Evolutionary conservation across 2,329 filamentous ascomycete species (phyloP).

Genomic region (Botrytis fragariae): DNA sequence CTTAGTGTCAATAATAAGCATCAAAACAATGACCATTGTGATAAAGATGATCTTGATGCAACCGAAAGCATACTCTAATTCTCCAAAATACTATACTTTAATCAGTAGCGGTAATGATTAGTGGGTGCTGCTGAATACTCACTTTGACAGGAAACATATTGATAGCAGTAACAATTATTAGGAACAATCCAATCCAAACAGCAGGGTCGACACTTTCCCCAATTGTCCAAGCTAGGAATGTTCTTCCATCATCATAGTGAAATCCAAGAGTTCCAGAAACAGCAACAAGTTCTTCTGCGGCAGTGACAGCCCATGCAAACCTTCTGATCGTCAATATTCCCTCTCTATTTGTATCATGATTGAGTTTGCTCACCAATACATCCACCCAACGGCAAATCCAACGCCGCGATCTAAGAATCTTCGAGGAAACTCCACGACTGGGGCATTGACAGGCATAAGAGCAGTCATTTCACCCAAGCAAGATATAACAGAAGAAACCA

Average conservation of each 20-base stretch:
- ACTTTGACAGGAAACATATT: constrained; percentile 43
- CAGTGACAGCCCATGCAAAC: constrained; percentile 42
- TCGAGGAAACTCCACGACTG: constrained; percentile 42
- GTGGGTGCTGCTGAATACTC: constrained; percentile 4
- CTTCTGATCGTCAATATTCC: constrained; percentile 28
- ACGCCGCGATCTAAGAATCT: constrained; percentile 41
- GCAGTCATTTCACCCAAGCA: constrained; percentile 44
- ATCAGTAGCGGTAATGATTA: background rate
- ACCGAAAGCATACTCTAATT: constrained; percentile 43
- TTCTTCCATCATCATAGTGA: constrained; percentile 41
- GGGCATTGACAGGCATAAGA: constrained; percentile 43
- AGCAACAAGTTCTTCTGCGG: constrained; percentile 41
- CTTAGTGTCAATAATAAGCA: constrained; percentile 42
- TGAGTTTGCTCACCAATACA: constrained; percentile 39
- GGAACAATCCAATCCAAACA: constrained; percentile 42
- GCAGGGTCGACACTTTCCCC: constrained; percentile 41
- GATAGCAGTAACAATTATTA: constrained; percentile 39
- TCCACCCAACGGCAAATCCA: constrained; percentile 43
- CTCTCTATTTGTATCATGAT: background rate
- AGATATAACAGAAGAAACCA: constrained; percentile 45
- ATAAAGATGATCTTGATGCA: constrained; percentile 42
- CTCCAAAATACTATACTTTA: constrained; percentile 35
- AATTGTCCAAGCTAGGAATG: constrained; percentile 38
- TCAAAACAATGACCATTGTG: constrained; percentile 40
- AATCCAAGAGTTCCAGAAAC: constrained; percentile 41